These are phyloP conservation scores for Cyberlindnera japonica DNA, from an alignment of 805 yeast genomes.

Conservation along the genomic window DNA sequence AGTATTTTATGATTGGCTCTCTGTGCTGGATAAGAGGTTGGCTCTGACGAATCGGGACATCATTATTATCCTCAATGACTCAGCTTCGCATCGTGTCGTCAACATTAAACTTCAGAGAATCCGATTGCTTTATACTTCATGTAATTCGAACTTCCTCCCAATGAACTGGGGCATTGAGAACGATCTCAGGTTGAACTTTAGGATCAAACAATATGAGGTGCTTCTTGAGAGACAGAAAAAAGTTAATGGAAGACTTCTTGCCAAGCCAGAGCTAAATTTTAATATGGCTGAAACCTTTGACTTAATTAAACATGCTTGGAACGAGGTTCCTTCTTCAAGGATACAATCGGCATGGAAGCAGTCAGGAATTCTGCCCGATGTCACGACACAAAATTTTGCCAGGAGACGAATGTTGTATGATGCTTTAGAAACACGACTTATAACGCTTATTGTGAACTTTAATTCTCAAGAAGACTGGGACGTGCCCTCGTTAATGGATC, in stretches of 20 bases:
- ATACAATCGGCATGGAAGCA: constrained; percentile 43
- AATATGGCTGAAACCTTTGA: constrained; percentile 55
- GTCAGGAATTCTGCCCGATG: constrained; percentile 38
- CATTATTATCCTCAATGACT: constrained; percentile 54
- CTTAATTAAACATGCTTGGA: constrained; percentile 58
- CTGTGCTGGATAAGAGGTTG: constrained; percentile 56
- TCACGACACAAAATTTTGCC: constrained; percentile 27
- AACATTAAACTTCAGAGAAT: constrained; percentile 47
- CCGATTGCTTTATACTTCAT: constrained; percentile 36
- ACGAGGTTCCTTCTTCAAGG: constrained; percentile 33
- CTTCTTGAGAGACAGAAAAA: constrained; percentile 28
- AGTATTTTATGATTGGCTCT: constrained; percentile 58
- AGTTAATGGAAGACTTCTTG: constrained; percentile 19
- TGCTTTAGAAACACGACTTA: constrained; percentile 38
- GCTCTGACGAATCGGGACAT: constrained; percentile 47
- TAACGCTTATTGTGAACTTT: constrained; percentile 42
- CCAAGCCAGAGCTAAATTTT: constrained; percentile 39
- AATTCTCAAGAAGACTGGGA: constrained; percentile 57
- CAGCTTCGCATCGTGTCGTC: constrained; percentile 57
- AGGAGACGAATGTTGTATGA: constrained; percentile 33
- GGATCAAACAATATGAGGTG: constrained; percentile 52
- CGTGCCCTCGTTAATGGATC: constrained; percentile 47
- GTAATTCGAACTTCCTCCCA: constrained; percentile 45
- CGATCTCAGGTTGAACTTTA: constrained; percentile 55
- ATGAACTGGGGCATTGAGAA: constrained; percentile 62